Evolutionary conservation across 2,329 filamentous ascomycete genomes (phyloP).

Genomic region (Fusarium nygamai): DNA sequence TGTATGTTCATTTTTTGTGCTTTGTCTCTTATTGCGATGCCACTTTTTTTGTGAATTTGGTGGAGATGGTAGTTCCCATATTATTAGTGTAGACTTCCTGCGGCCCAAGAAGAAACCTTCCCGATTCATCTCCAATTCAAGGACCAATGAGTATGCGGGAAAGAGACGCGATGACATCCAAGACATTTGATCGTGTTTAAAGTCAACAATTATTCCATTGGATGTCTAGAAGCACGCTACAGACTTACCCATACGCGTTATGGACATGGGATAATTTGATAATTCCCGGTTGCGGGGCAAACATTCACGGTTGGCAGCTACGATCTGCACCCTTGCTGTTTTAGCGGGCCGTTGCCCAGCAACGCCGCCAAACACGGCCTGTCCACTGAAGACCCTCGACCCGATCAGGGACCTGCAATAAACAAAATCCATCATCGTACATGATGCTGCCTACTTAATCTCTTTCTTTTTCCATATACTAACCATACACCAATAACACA

Average conservation of each 20-base stretch:
- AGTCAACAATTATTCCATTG: constrained; percentile 14
- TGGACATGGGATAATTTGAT: constrained; percentile 11
- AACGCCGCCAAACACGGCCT: constrained; percentile 41
- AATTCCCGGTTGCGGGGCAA: constrained; percentile 24
- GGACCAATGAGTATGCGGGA: not conserved
- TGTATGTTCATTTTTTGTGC: constrained; percentile 2
- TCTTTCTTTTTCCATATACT: constrained; percentile 37
- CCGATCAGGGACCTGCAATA: constrained; percentile 21
- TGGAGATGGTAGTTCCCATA: not conserved
- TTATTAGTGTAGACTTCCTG: not conserved
- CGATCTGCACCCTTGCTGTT: constrained; percentile 33
- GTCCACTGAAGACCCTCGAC: constrained; percentile 33
- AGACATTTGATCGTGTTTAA: constrained; percentile 1
- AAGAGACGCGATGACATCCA: not conserved
- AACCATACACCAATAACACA: constrained; percentile 32
- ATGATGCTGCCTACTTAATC: constrained; percentile 40
- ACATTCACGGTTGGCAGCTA: constrained; percentile 24
- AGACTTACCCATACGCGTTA: constrained; percentile 6
- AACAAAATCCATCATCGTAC: constrained; percentile 35
- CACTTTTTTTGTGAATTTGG: not conserved
- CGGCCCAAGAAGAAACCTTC: not conserved
- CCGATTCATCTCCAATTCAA: not conserved
- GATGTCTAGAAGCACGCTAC: constrained; percentile 9
- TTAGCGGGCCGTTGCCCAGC: constrained; percentile 41
- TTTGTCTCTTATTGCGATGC: not conserved